Evolutionary conservation across 1,139 yeast species (phyloP), one percentile per base, ranked within the genome.

Genomic region (Lodderomyces oxycetoniae): DNA sequence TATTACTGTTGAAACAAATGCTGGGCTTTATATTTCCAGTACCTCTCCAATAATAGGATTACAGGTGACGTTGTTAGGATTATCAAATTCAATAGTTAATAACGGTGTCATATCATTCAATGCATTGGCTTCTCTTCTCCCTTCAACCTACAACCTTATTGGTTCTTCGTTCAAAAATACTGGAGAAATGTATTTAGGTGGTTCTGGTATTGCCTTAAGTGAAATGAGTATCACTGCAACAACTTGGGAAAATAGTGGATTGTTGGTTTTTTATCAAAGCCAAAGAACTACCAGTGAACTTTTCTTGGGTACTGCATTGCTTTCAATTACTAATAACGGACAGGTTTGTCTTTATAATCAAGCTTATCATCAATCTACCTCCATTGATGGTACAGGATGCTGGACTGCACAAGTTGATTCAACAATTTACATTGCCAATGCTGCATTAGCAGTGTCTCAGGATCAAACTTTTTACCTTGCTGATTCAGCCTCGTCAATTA

Each of bases 121-220:
- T 28, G 42, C 61, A 6, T 22, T 45, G 4, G 30, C 37, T 16
- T 38, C 51, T n/a, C 35, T 47, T n/a, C 32, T 41, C 15, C 36
- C 52, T 17, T 51, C 61, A 10, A 36, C 32, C 19, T 61, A 48
- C 40, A 43, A 35, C 9, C 43, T 61, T 14, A 38, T 41, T 19
- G 48, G 53, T 16, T 35, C 34, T 4, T 31, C 46, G 10, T 61
- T 61, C 39, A n/a, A 13, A 12, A 62, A 61, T 36, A 45, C 45
- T 33, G 67, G 66, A 36, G 42, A 49, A 23, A 45, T 61, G 44
- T 61, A 46, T 43, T 45, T 59, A 20, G 59, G 53, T 26, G 55
- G 54, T 21, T 47, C 44, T 29, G 56, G 60, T 13, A 36, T 48
- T 8, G 26, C 50, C 6, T 23, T 41, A 20, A 50, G 61, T 1